A percentile compares a stretch with the other conserved stretches of the same genome.
These are phyloP conservation scores for Pleurotus ostreatus DNA, from an alignment of 768 basidiomycete genomes.

Conservation along the genomic window DNA sequence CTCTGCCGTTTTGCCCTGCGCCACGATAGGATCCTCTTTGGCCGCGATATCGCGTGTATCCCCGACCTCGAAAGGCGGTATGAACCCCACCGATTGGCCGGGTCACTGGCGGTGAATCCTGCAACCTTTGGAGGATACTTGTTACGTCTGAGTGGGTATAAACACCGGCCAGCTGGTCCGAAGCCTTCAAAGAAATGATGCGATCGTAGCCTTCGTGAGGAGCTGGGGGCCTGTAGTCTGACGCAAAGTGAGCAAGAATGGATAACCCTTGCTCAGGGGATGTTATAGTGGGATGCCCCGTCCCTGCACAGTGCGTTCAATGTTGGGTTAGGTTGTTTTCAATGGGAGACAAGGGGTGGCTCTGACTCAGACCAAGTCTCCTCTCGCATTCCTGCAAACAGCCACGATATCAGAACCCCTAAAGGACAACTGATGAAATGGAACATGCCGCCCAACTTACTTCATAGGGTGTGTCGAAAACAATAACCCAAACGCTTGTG, in stretches of 20 bases:
- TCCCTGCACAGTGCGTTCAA: conserved; percentile 39
- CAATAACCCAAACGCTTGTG: conserved; percentile 66
- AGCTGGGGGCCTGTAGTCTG: conserved; percentile 53
- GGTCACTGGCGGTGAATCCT: conserved; percentile 33
- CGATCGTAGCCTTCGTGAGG: conserved; percentile 64
- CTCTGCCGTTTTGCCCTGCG: no score
- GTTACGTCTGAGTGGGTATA: conserved; percentile 52
- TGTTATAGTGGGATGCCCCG: conserved; percentile 73
- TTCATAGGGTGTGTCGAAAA: conserved; percentile 75
- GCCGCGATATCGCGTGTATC: background rate
- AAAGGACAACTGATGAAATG: conserved; percentile 1
- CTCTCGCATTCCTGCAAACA: conserved; percentile 51
- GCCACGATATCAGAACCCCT: background rate
- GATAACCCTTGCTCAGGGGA: conserved; percentile 51
- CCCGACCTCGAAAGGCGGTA: conserved; percentile 2
- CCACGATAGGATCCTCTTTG: background rate
- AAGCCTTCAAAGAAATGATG: conserved; percentile 41
- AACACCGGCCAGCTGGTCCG: conserved; percentile 34
- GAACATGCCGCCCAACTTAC: conserved; percentile 32
- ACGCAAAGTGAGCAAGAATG: conserved; percentile 62
- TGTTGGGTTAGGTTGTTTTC: background rate
- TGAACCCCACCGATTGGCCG: background rate
- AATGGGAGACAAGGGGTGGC: conserved; percentile 7
- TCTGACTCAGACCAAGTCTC: conserved; percentile 58
- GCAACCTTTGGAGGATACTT: conserved; percentile 48